These are phyloP conservation scores for Leccinum huronense DNA, from an alignment of 1,284 basidiomycete species.

Conservation along the genomic window DNA sequence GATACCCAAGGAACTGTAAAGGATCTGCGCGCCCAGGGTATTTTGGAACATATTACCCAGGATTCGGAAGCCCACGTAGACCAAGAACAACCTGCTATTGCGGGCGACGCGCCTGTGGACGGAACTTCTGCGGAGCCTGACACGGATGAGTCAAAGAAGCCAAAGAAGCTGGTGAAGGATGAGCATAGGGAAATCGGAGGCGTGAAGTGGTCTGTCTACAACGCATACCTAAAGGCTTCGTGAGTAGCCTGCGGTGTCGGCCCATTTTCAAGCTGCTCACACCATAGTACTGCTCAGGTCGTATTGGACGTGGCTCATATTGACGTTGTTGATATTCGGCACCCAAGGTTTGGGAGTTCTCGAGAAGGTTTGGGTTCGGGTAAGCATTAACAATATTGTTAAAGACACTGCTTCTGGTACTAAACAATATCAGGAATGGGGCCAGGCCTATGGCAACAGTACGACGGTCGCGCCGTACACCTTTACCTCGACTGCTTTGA, in stretches of 20 bases:
- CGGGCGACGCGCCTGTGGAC: slow-evolving; percentile 22
- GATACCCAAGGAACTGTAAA: slow-evolving; percentile 54
- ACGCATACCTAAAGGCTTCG: slow-evolving; percentile 60
- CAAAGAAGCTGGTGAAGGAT: slow-evolving; percentile 53
- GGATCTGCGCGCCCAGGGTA: slow-evolving; percentile 48
- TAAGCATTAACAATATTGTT: slow-evolving; percentile 6
- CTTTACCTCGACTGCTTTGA: slow-evolving; percentile 27
- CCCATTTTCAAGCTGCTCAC: not conserved
- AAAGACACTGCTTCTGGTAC: not conserved
- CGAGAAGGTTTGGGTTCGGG: slow-evolving; percentile 57
- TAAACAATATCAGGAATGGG: slow-evolving; percentile 41
- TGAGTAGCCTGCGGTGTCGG: slow-evolving; percentile 24
- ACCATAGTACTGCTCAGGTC: slow-evolving; percentile 34
- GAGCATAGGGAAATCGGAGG: slow-evolving; percentile 59
- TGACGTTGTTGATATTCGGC: slow-evolving; percentile 36
- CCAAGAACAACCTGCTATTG: slow-evolving; percentile 21
- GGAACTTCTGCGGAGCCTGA: slow-evolving; percentile 13
- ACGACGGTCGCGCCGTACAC: slow-evolving; percentile 22
- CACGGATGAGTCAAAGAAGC: slow-evolving; percentile 37
- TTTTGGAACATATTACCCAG: slow-evolving; percentile 46
- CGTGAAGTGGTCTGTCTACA: slow-evolving; percentile 66
- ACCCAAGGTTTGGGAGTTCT: slow-evolving; percentile 40
- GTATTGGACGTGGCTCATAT: slow-evolving; percentile 50
- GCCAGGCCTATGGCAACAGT: slow-evolving; percentile 40
- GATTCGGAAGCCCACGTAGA: slow-evolving; percentile 31